phyloP scores from a whole-genome alignment of 306 rosid genomes.

The Pterocarpus macrocarpus region DNA sequence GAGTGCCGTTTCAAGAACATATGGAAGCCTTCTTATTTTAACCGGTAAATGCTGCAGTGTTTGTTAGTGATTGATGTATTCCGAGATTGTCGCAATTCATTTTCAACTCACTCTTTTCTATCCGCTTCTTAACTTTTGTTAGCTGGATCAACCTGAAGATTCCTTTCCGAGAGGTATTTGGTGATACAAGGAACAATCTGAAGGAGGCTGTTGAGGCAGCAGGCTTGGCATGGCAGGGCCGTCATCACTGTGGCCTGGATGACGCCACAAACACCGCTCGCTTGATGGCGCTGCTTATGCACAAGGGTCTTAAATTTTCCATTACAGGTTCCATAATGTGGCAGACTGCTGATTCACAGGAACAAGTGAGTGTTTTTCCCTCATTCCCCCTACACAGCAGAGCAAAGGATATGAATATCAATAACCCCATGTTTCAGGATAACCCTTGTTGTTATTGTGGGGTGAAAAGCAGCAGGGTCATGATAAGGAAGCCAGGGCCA shows the following conservation, averaged over 20 bases:
- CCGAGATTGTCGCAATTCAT: constrained; percentile 27
- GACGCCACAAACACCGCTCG: constrained; percentile 93
- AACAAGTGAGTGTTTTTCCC: constrained; percentile 52
- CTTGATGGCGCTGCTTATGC: constrained; percentile 77
- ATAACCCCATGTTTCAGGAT: constrained; percentile 55
- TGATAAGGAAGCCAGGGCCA: constrained; percentile 86
- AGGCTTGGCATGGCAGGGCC: constrained; percentile 90
- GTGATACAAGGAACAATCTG: constrained; percentile 77
- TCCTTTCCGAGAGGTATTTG: constrained; percentile 86
- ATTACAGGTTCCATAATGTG: constrained; percentile 75
- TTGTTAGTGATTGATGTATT: constrained; percentile 25
- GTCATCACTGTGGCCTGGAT: constrained; percentile 92
- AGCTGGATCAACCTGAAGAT: constrained; percentile 93
- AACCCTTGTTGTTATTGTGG: constrained; percentile 81
- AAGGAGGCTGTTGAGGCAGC: constrained; percentile 92
- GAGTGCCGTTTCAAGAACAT: constrained; percentile 94
- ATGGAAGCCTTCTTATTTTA: constrained; percentile 87
- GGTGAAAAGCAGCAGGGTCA: constrained; percentile 75
- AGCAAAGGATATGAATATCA: constrained; percentile 55
- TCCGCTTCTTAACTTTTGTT: constrained; percentile 44
- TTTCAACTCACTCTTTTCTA: constrained; percentile 48
- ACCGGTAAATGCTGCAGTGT: constrained; percentile 65
- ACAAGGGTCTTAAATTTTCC: constrained; percentile 72
- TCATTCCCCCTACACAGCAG: constrained; percentile 62
- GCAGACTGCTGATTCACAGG: constrained; percentile 71